phyloP scores from a whole-genome alignment of 805 yeast genomes.

The Teunomyces funiuensis region DNA sequence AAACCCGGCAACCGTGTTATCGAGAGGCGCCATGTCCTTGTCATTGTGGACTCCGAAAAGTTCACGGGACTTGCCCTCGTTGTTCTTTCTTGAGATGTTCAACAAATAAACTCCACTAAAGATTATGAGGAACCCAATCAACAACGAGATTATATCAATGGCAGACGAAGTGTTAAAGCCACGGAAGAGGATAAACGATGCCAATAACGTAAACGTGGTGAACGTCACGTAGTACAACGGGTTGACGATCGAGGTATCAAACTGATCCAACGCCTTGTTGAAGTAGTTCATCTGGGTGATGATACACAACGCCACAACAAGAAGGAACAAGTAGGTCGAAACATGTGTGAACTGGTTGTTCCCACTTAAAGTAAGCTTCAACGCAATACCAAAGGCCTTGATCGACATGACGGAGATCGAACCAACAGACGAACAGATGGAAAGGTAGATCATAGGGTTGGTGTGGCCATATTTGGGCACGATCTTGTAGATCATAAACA shows the following conservation, averaged over 20 bases:
- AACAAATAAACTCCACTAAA: conserved; percentile 84
- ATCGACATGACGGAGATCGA: conserved; percentile 89
- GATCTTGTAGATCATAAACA: conserved; percentile 77
- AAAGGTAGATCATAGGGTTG: conserved; percentile 85
- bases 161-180: conserved; percentile 85
- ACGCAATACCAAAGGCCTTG: conserved; percentile 90
- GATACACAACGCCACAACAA: conserved; percentile 78
- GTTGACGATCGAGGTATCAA: conserved; percentile 88
- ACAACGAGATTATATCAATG: conserved; percentile 74
- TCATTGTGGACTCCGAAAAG: conserved; percentile 58
- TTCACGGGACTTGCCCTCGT: conserved; percentile 53
- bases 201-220: conserved; percentile 82
- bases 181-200: conserved; percentile 80
- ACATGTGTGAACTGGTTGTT: conserved; percentile 84
- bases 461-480: conserved; percentile 78
- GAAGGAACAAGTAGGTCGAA: conserved; percentile 77
- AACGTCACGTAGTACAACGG: conserved; percentile 89
- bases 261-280: conserved; percentile 90
- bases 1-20: conserved; percentile 76
- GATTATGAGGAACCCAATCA: conserved; percentile 83
- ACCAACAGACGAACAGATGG: conserved; percentile 88
- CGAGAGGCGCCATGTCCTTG: conserved; percentile 64
- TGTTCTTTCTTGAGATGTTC: conserved; percentile 70
- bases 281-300: conserved; percentile 91
- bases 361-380: conserved; percentile 80